Evolutionary conservation across 1,139 yeast genomes (phyloP), one percentile per base, ranked within the genome.

Genomic region (Taiozyma sp.): DNA sequence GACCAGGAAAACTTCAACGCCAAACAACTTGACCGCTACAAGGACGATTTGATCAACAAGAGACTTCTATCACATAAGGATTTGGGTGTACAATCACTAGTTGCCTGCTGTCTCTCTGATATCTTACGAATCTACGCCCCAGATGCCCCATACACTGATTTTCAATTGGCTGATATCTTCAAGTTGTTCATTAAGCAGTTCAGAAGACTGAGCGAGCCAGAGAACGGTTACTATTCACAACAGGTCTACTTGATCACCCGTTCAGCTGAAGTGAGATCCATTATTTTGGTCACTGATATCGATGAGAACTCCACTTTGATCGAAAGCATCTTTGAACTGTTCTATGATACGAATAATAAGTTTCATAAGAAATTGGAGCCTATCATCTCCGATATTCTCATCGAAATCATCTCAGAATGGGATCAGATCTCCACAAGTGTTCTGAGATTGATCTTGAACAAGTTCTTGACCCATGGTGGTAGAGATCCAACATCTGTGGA

Each of bases 71-170:
- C 70, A 42, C 85, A 85, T 61, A 71, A 80, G 48, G 89, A 88
- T 61, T 58, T 68, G 4, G 95, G 95, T 4, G 83, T 90, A 4
- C 86, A 83, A 57, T 83, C 91, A 0, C 80, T 75, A 53, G 77
- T 79, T 3, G 83, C 95, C 19, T 85, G 96, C 62, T 83, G 95
- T 55, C 59, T 90, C 11, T 77, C 91, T 4, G 96, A 90, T 64
- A 72, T 91, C 14, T 68, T 91, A 43, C 75, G 96, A 53, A 68
- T 90, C 11, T 85, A 76, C 63, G 97, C 97, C 0, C 97, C 97
- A 0, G 88, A 90, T 66, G 96, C 97, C 6, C 97, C 98, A 7
- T 90, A 78, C 66, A 81, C 88, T 2, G 81, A 82, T 37, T 58
- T 70, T 1, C 85, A 86, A 56, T 69, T 90, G 34, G 71, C 81